Conservation (phyloP, 768 basidiomycete species). For the Leccinum disarticulatum region DNA sequence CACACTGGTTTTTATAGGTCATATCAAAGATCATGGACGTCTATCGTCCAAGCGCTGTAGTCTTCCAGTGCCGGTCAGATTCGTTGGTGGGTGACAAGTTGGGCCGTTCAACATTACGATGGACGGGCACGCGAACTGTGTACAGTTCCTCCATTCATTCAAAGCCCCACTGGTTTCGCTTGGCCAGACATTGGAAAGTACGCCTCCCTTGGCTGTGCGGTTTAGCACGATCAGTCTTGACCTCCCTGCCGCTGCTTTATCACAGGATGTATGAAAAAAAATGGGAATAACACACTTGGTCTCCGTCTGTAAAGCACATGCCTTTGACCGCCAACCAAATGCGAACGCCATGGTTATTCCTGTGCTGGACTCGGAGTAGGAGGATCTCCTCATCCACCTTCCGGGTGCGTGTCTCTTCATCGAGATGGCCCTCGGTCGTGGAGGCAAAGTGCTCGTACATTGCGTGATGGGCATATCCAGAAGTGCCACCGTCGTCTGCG, state of each 20-base stretch:
- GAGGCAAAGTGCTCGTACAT: conserved; percentile 66
- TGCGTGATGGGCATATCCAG: conserved; percentile 74
- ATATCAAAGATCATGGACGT: no score
- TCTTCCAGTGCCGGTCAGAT: no score
- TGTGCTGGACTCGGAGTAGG: conserved; percentile 49
- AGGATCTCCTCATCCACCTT: conserved; percentile 62
- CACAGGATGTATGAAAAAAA: conserved; percentile 27
- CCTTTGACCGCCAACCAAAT: conserved; percentile 37
- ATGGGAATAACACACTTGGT: conserved; percentile 49
- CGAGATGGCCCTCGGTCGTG: conserved; percentile 48
- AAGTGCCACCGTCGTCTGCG: conserved; percentile 59
- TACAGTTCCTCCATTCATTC: no score
- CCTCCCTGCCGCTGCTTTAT: conserved; percentile 12
- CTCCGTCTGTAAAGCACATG: conserved; percentile 53
- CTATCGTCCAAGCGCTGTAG: no score
- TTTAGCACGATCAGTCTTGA: background rate
- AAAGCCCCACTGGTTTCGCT: no score
- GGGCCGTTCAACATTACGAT: no score
- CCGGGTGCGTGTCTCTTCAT: conserved; percentile 64
- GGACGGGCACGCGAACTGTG: no score
- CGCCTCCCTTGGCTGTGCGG: conserved; percentile 3
- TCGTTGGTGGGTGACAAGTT: no score
- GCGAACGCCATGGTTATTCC: conserved; percentile 33
- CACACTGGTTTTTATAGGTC: no score
- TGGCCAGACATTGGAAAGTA: conserved; percentile 40